phyloP scores from a whole-genome alignment of 345 rosid species.

The Bruguiera parviflora region DNA sequence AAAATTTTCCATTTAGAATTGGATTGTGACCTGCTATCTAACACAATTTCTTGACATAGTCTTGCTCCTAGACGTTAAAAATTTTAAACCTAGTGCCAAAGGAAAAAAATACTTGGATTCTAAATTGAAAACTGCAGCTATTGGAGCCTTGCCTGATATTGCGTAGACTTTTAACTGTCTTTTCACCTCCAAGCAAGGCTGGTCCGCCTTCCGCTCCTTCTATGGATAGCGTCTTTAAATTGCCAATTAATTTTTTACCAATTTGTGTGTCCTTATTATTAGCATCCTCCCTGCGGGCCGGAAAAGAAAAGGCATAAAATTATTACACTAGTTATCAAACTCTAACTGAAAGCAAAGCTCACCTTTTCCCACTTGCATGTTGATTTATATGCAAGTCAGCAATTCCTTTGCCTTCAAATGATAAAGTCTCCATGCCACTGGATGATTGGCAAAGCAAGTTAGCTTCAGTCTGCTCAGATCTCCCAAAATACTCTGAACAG shows the following conservation, averaged over 20 bases:
- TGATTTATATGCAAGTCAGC: slow-evolving; percentile 16
- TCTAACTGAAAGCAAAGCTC: slow-evolving; percentile 6
- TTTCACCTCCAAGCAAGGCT: slow-evolving; percentile 29
- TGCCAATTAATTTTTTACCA: slow-evolving; percentile 26
- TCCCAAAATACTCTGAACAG: slow-evolving; percentile 35
- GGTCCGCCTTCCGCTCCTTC: slow-evolving; percentile 23
- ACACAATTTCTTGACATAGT: neutral
- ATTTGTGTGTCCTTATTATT: slow-evolving; percentile 20
- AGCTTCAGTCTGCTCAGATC: slow-evolving; percentile 30
- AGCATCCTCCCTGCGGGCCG: slow-evolving; percentile 32
- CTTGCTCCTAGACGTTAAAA: neutral
- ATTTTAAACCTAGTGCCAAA: neutral
- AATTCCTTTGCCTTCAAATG: slow-evolving; percentile 28
- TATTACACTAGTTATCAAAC: neutral
- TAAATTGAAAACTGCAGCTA: neutral
- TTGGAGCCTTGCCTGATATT: slow-evolving; percentile 31
- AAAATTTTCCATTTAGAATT: slow-evolving; percentile 5
- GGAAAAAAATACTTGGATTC: neutral
- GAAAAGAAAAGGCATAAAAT: slow-evolving; percentile 2
- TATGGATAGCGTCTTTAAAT: slow-evolving; percentile 14
- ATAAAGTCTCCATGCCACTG: slow-evolving; percentile 24
- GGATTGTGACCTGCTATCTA: neutral
- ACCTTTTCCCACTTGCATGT: slow-evolving; percentile 25
- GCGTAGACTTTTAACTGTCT: slow-evolving; percentile 22
- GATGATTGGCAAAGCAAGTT: slow-evolving; percentile 28